Conservation (phyloP, 2,329 filamentous ascomycete species). For the Cordyceps javanica region DNA sequence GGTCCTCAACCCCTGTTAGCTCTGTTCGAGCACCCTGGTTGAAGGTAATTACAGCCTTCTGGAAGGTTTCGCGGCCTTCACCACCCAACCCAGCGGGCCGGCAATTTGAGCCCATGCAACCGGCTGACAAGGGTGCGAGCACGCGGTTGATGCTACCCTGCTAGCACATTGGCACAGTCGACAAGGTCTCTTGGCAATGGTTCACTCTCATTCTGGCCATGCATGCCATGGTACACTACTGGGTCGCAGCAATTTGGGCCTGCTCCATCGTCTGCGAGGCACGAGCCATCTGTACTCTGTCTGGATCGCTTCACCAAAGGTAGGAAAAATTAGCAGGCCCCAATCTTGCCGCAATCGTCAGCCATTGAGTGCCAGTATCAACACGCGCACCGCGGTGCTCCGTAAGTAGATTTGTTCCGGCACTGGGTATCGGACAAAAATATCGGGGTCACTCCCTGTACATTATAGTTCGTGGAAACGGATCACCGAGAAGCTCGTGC, state of each 20-base stretch:
- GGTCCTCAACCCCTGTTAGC: neutral
- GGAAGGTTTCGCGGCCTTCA: conserved; percentile 17
- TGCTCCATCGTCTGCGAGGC: neutral
- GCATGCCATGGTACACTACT: no score
- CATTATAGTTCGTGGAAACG: neutral
- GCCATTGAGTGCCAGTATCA: no score
- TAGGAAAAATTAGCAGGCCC: neutral
- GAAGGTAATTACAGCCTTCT: conserved; percentile 14
- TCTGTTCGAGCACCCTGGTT: conserved; percentile 9
- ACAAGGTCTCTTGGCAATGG: neutral
- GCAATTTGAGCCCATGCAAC: conserved; percentile 12
- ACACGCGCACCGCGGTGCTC: neutral
- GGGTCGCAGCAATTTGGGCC: conserved; percentile 1
- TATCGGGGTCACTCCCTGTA: conserved; percentile 1
- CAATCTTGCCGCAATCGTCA: no score
- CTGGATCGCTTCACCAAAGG: neutral
- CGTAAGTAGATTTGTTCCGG: conserved; percentile 7
- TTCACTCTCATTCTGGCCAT: neutral
- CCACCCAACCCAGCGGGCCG: conserved; percentile 12
- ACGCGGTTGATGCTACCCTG: conserved; percentile 1
- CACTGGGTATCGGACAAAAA: neutral
- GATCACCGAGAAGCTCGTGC: conserved; percentile 2
- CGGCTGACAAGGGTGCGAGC: neutral
- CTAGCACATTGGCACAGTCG: no score
- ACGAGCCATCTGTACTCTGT: neutral